phyloP scores from a whole-genome alignment of 2,329 filamentous ascomycete genomes.

The Alternaria arbusti region DNA sequence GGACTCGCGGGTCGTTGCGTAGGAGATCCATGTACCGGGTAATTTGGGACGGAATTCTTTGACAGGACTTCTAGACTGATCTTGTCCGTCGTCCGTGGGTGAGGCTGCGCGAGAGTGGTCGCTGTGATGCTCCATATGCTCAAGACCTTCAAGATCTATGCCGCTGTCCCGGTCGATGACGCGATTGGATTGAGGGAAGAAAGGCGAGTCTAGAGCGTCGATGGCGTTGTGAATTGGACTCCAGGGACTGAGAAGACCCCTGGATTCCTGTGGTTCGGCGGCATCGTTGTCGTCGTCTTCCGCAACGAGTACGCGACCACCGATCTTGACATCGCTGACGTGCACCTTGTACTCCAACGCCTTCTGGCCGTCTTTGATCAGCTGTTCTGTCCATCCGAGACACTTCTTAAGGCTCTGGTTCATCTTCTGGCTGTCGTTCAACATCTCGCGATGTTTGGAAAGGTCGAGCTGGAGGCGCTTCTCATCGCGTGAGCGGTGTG shows the following conservation, averaged over 20 bases:
- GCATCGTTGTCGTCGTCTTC: constrained; percentile 68
- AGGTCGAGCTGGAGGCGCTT: constrained; percentile 84
- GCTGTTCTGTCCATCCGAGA: constrained; percentile 84
- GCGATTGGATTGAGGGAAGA: constrained; percentile 24
- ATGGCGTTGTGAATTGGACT: constrained; percentile 36
- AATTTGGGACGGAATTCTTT: constrained; percentile 15
- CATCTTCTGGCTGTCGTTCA: constrained; percentile 91
- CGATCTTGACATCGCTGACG: constrained; percentile 79
- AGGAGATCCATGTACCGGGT: constrained; percentile 18
- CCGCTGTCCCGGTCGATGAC: constrained; percentile 48
- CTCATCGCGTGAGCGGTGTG: constrained; percentile 76
- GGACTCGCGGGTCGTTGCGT: constrained; percentile 1
- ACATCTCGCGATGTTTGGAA: constrained; percentile 83
- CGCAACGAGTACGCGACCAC: constrained; percentile 75
- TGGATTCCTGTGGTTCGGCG: constrained; percentile 24
- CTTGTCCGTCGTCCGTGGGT: neutral
- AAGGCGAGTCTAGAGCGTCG: constrained; percentile 26
- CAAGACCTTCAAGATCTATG: constrained; percentile 42
- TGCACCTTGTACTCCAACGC: constrained; percentile 83
- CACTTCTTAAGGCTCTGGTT: constrained; percentile 93
- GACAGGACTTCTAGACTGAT: constrained; percentile 4
- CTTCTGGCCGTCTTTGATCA: constrained; percentile 87
- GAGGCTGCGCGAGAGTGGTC: constrained; percentile 3
- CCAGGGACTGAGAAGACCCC: constrained; percentile 47
- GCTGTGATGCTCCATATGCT: constrained; percentile 22